Percentiles rank a stretch among this genome's conserved stretches.
phyloP scores from a whole-genome alignment of 2,329 filamentous ascomycete species.

The Coniochaeta prunicola region DNA sequence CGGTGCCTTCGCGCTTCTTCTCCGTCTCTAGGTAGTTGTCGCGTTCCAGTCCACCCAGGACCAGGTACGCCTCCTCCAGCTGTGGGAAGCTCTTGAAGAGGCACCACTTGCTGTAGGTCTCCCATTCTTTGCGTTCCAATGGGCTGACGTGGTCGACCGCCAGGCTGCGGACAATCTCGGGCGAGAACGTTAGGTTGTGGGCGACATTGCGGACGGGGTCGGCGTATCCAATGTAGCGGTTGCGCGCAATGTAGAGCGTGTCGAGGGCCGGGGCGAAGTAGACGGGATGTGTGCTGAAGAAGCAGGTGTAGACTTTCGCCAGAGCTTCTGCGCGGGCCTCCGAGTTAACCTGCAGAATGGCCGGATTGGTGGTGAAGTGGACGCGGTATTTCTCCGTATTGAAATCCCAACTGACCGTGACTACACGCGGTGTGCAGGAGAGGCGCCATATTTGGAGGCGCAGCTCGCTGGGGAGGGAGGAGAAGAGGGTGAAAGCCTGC shows the following conservation, averaged over 20 bases:
- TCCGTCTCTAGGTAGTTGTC: conserved; percentile 15
- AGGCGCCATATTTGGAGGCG: conserved; percentile 32
- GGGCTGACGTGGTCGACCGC: conserved; percentile 38
- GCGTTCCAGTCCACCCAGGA: conserved; percentile 15
- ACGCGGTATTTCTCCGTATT: conserved; percentile 25
- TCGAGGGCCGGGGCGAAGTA: conserved; percentile 31
- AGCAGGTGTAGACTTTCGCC: conserved; percentile 24
- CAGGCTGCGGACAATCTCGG: conserved; percentile 26
- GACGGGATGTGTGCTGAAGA: conserved; percentile 28
- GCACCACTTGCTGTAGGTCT: conserved; percentile 42
- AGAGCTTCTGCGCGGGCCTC: conserved; percentile 35
- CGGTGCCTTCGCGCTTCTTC: conserved; percentile 11
- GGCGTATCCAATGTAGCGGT: conserved; percentile 31
- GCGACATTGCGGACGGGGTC: conserved; percentile 33
- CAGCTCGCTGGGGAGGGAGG: conserved; percentile 28
- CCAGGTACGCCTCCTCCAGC: conserved; percentile 28
- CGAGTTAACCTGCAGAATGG: conserved; percentile 30
- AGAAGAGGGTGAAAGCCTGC: conserved; percentile 24
- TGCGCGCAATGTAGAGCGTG: conserved; percentile 26
- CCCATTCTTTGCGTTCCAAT: conserved; percentile 38
- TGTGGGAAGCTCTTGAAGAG: conserved; percentile 33
- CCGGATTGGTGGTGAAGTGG: conserved; percentile 28
- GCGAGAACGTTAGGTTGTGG: conserved; percentile 23
- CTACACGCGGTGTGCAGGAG: conserved; percentile 27
- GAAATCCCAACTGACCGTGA: conserved; percentile 30